phyloP scores from a whole-genome alignment of 2,329 filamentous ascomycete genomes.

The Cladophialophora immunda region DNA sequence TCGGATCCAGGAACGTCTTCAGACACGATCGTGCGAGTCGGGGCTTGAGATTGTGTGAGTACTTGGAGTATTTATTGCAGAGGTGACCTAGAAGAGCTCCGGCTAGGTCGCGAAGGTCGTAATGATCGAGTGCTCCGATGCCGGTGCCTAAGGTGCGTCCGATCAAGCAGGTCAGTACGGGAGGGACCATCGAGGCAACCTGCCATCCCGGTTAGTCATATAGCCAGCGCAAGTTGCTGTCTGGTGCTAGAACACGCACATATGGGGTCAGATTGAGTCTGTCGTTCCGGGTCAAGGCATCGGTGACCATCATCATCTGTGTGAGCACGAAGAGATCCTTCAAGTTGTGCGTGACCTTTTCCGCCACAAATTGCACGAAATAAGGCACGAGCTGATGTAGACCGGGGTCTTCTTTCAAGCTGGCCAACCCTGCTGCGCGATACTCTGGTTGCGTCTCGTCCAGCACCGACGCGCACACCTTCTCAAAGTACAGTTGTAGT shows the following conservation, averaged over 20 bases:
- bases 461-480: conserved; percentile 86
- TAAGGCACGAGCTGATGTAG: conserved; percentile 96
- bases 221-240: neutral
- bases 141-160: conserved; percentile 77
- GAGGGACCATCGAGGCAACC: conserved; percentile 76
- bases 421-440: conserved; percentile 83
- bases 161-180: conserved; percentile 90
- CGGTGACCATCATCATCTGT: conserved; percentile 90
- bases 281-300: conserved; percentile 83
- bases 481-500: conserved; percentile 95
- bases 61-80: conserved; percentile 79
- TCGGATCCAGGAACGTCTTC: conserved; percentile 88
- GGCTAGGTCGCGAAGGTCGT: conserved; percentile 82
- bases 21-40: conserved; percentile 92
- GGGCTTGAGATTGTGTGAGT: conserved; percentile 82
- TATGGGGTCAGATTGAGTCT: conserved; percentile 78
- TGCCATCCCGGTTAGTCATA: conserved; percentile 38
- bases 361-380: conserved; percentile 93
- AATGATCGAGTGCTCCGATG: conserved; percentile 67
- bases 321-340: conserved; percentile 88
- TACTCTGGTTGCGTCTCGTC: conserved; percentile 89
- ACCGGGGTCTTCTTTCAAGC: conserved; percentile 86
- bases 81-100: conserved; percentile 83
- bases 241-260: conserved; percentile 47
- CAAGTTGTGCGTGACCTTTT: conserved; percentile 92